Base-by-base conservation (phyloP, 2,329 filamentous ascomycete species). In the Aureobasidium sp. region DNA sequence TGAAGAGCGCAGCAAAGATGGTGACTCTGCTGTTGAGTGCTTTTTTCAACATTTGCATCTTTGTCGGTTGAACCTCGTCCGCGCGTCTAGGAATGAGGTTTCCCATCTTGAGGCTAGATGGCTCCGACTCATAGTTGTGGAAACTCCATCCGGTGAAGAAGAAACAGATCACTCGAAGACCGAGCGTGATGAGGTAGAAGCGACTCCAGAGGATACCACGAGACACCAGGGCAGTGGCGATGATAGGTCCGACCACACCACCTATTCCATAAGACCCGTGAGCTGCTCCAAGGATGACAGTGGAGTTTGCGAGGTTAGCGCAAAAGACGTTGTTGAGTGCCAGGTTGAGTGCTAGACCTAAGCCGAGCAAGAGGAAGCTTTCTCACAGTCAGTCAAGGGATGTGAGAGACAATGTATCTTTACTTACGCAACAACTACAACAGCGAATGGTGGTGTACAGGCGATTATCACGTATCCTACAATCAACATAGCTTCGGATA, bases 1-100 rank as follows among this genome's bases (percentile, higher is more conserved):
- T 86, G 72, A 93, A 93, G 8, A 88, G 67, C 0, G 88, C 84
- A 3, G 87, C 86, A 0, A 93, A 75, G 1, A 93, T 68, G 0
- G 90, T 87, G 4, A 83, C 76, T 27, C 68, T 71, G 59, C 75
- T 77, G 54, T 70, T 70, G 27, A 83, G 60, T 2, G 78, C 74
- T 48, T 71, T 65, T 53, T 70, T 79, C 65, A 71, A 74, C 62
- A 68, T 72, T 69, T 64, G 78, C 66, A 56, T 73, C 71, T 62
- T 77, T 11, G 53, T 56, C 3, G 67, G 64, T 7, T 63, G 63
- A 54, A 71, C 70, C 55, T 77, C 71, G 8, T 35, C 34, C 10
- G 16, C 24, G 8, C 47, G 16, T 6, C 11, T 24, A 4, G 34
- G 34, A 4, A 39, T 16, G 0, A 77, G 62, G 2, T 68, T 65